Base-by-base conservation (phyloP, 2,329 filamentous ascomycete genomes). In the Grosmannia penicillata region DNA sequence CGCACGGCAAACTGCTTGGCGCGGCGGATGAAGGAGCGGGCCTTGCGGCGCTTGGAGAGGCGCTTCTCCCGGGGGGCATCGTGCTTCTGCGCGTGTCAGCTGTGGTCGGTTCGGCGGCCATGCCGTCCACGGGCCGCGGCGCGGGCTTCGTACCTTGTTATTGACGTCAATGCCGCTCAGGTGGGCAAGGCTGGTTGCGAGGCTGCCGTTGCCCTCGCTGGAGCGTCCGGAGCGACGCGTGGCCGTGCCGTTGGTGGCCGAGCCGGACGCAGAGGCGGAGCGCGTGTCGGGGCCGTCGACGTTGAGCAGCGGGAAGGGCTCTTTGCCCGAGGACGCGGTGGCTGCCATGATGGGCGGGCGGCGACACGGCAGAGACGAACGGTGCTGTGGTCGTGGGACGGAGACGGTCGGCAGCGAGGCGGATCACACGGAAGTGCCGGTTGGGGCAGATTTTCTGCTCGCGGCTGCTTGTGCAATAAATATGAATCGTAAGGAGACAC, bases 261-360 rank as follows among this genome's bases (percentile, higher is more conserved):
- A 53, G 42, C 56, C 49, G 33, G 46, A 51, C 32, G 59, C 57
- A 49, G 61, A 60, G 46, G 66, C 65, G 44, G 62, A 61, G 36
- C 65, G 59, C 36, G 62, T 61, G 53, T 43, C 39, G 28, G 32
- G 39, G 27, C 37, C 33, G 6, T 45, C 45, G 24, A 36, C 34
- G 7, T 62, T 68, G 47, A 75, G 61, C 28, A 66, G 57, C 39
- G 70, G 70, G 44, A 75, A 75, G 17, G 70, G 70, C 53, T 75
- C 70, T 43, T 61, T 53, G 40, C 52, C 55, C 29, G 64, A 41
- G 13, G 30, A 22, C 4, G 42, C 28, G 7, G 42, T 29, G n/a
- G 36, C 5, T 15, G 31, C 15, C 26, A 37, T 26, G 28, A 27
- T 43, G 33, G 32, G 14, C 26, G 19, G 28, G 13, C n/a, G 27